Conservation (phyloP, 106 monocot species). For the Cymbidium sinense region DNA sequence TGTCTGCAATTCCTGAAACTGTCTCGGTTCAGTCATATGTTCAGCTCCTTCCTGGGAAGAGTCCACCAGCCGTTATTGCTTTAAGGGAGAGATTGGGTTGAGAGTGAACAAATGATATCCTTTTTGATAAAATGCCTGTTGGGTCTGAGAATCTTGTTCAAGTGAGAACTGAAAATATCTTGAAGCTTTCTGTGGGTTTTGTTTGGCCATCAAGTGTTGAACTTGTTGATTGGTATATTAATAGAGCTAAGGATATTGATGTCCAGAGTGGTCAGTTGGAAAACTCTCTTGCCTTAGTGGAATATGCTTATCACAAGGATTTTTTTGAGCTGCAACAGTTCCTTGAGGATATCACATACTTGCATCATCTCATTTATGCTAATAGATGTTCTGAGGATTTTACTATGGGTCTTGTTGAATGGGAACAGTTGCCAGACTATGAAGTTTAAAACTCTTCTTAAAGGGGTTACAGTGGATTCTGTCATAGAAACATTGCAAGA, state of each 20-base stretch:
- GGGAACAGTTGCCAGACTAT: constrained; percentile 83
- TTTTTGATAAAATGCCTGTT: constrained; percentile 33
- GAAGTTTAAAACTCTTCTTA: constrained; percentile 84
- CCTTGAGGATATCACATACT: constrained; percentile 64
- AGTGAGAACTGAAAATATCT: constrained; percentile 54
- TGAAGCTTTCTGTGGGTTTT: constrained; percentile 46
- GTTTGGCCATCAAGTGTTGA: constrained; percentile 71
- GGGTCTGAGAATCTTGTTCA: constrained; percentile 27
- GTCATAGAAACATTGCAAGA: constrained; percentile 49
- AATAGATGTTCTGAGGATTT: constrained; percentile 42
- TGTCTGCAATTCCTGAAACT: constrained; percentile 89
- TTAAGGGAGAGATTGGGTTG: constrained; percentile 93
- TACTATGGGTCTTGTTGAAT: constrained; percentile 48
- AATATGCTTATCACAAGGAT: constrained; percentile 66
- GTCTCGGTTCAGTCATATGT: constrained; percentile 75
- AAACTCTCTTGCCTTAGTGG: constrained; percentile 67
- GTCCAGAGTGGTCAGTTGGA: constrained; percentile 83
- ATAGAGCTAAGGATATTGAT: constrained; percentile 83
- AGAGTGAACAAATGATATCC: constrained; percentile 57
- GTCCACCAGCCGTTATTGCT: constrained; percentile 33
- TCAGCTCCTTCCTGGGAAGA: constrained; percentile 79
- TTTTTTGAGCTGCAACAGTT: constrained; percentile 55
- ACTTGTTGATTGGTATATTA: constrained; percentile 74
- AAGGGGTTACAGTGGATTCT: constrained; percentile 48
- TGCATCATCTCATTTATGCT: constrained; percentile 72